Evolutionary conservation across 805 yeast species (phyloP), one percentile per base, ranked within the genome.

Genomic region (Dipodascus albidus): DNA sequence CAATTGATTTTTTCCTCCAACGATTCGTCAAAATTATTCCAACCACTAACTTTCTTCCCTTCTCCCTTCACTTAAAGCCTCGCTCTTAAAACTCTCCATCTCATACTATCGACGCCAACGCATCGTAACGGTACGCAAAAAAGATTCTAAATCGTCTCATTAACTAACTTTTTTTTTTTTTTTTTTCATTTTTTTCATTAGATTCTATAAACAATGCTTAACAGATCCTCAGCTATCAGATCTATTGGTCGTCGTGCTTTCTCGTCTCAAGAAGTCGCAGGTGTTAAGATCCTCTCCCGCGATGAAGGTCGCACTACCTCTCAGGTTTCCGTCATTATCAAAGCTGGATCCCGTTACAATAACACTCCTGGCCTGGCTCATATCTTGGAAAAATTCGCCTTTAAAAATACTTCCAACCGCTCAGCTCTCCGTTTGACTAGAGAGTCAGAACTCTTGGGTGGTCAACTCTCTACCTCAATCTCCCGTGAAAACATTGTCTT

Each of bases 401-500:
- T 85, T 76, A 64, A 67, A 67, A 83, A 85, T 77, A 88, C 96
- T 54, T 76, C 76, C 57, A 70, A 80, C 62, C 87, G 88, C 70
- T 85, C 96, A 19, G 96, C 93, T 22, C 78, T 93, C 68, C 86
- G 98, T 75, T 77, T 90, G 65, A 85, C 89, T 66, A 86, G 99
- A 73, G 99, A 93, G 74, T 74, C 90, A 51, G 99, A 91, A 75
- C 80, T 93, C 60, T 77, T 91, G 60, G 98, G 99, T 61, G 98
- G 96, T 67, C 72, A 71, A 56, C 79, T 88, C 70, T 66, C 77
- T 50, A 75, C 95, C 48, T 64, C 67, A 54, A 83, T 88, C 62
- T 81, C 86, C 70, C 85, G 96, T 76, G 98, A 93, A 68, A 76
- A 83, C 63, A 79, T 93, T 59, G 80, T 86, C 57, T 79, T 91